A percentile compares a stretch with the other conserved stretches of the same genome.
These are phyloP conservation scores for Malus sieversii DNA, from an alignment of 306 rosid species.

Conservation along the genomic window DNA sequence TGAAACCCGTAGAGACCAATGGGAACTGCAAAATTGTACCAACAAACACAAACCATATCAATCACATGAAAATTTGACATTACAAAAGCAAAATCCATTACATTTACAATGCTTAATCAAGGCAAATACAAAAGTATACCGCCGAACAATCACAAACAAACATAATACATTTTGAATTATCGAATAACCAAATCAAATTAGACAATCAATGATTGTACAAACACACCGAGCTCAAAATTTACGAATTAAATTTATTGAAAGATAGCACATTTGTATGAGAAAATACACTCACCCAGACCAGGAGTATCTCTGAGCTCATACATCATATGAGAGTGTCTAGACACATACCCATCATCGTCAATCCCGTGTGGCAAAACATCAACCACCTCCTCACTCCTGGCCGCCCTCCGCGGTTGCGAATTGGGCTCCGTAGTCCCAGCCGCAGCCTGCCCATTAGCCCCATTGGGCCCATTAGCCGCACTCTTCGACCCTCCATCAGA, in stretches of 20 bases:
- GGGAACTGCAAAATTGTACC: slow-evolving; percentile 44
- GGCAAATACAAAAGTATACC: not conserved
- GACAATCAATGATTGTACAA: not conserved
- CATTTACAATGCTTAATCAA: not conserved
- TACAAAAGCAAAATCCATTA: not conserved
- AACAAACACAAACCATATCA: slow-evolving; percentile 9
- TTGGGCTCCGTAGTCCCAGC: slow-evolving; percentile 23
- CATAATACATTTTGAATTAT: not conserved
- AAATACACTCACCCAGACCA: slow-evolving; percentile 60
- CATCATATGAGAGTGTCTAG: slow-evolving; percentile 71
- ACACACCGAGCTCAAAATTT: not conserved
- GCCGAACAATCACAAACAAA: not conserved
- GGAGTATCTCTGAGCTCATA: slow-evolving; percentile 90
- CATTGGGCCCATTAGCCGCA: slow-evolving; percentile 31
- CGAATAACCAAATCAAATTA: not conserved
- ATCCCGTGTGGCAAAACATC: slow-evolving; percentile 56
- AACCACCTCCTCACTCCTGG: slow-evolving; percentile 55
- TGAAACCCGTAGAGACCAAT: slow-evolving; percentile 83
- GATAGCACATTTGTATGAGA: not conserved
- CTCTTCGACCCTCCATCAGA: slow-evolving; percentile 55
- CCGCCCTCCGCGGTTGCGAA: slow-evolving; percentile 35
- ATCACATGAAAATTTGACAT: not conserved
- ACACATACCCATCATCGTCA: slow-evolving; percentile 54
- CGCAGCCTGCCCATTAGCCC: slow-evolving; percentile 40
- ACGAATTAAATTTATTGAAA: not conserved